A percentile compares a stretch with the other conserved stretches of the same genome.
These are phyloP conservation scores for Verbascum thapsus DNA, from an alignment of 257 asterid genomes.

Conservation along the genomic window DNA sequence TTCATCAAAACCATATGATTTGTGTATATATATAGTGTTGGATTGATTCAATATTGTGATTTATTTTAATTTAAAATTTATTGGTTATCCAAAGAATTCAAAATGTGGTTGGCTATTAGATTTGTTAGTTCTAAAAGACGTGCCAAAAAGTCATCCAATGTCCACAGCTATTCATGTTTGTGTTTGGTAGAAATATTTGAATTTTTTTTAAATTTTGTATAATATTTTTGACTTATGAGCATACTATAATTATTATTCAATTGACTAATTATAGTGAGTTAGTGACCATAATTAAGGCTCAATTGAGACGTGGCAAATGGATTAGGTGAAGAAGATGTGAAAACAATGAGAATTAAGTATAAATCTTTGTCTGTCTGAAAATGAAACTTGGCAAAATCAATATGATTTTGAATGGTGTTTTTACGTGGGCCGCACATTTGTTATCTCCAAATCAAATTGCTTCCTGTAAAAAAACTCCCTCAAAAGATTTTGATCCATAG, in stretches of 20 bases:
- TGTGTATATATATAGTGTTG: conserved; percentile 33
- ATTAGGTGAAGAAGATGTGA: conserved; percentile 34
- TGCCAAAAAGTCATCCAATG: conserved; percentile 27
- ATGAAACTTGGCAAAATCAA: too few species aligned
- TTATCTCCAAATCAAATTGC: too few species aligned
- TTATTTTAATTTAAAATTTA: too few species aligned
- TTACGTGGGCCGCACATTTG: too few species aligned
- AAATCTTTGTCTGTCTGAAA: too few species aligned
- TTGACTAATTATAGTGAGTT: too few species aligned
- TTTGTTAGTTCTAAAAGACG: conserved; percentile 1
- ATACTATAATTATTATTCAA: conserved; percentile 1
- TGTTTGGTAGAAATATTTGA: conserved; percentile 29
- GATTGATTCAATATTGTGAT: too few species aligned
- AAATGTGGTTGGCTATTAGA: conserved; percentile 1
- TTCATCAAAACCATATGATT: conserved; percentile 23
- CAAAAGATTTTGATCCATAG: too few species aligned
- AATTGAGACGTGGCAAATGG: conserved; percentile 24
- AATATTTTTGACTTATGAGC: conserved; percentile 14
- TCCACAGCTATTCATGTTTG: conserved; percentile 14
- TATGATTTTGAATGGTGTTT: too few species aligned
- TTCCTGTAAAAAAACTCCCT: too few species aligned
- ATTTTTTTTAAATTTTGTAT: neutral
- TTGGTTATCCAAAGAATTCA: neutral
- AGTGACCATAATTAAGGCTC: neutral
- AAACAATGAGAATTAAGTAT: neutral